Evolutionary conservation across 441 rosid species (phyloP).

Genomic region (Erodium moschatum): DNA sequence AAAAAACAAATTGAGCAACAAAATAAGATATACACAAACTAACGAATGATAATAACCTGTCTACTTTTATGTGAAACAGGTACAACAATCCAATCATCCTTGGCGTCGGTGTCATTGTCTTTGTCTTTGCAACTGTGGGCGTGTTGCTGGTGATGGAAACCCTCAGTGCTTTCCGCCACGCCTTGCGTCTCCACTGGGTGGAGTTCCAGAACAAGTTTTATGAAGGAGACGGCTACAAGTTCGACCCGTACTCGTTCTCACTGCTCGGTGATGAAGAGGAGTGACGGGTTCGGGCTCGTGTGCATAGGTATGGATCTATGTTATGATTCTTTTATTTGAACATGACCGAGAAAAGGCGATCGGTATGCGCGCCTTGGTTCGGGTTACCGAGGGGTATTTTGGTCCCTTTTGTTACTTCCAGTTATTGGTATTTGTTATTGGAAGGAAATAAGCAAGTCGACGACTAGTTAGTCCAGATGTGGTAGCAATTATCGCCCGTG

Average conservation of each 20-base stretch:
- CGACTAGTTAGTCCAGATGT: conserved; percentile 1
- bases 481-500: conserved; percentile 2
- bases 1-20: no score
- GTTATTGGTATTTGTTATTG: background rate
- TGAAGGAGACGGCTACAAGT: conserved; percentile 88
- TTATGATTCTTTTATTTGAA: conserved; percentile 8
- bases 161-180: conserved; percentile 84
- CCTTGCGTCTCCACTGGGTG: conserved; percentile 94
- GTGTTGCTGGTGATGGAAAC: conserved; percentile 94
- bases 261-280: conserved; percentile 45
- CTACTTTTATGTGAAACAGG: conserved; percentile 26
- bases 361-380: background rate
- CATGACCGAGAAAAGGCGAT: background rate
- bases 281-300: conserved; percentile 24
- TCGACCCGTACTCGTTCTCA: conserved; percentile 63
- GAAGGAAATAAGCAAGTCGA: background rate
- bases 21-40: background rate
- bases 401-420: background rate
- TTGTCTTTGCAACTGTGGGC: conserved; percentile 69
- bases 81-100: conserved; percentile 63
- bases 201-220: conserved; percentile 91
- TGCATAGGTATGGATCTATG: conserved; percentile 8
- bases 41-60: background rate
- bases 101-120: conserved; percentile 51
- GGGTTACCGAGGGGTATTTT: background rate